Evolutionary conservation across 164 flowering plant species (phyloP).

Genomic region (Saururus chinensis): DNA sequence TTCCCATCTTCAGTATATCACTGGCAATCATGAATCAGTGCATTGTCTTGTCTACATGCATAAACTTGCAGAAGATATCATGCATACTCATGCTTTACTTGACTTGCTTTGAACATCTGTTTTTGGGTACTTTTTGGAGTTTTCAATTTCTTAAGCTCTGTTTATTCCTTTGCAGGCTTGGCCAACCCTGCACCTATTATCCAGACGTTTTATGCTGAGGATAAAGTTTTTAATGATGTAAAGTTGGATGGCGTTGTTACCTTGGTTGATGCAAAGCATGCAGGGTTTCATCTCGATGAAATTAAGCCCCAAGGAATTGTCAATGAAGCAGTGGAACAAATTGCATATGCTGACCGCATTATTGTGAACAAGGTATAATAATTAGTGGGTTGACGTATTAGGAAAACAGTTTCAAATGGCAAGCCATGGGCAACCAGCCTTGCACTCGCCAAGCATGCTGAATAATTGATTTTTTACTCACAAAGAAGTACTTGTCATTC

Average conservation of each 20-base stretch:
- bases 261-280: conserved; percentile 95
- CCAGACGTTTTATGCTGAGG: conserved; percentile 98
- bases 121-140: neutral
- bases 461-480: neutral
- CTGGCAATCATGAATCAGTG: too few relatives aligned
- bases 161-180: conserved; percentile 42
- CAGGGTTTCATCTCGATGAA: conserved; percentile 62
- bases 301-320: conserved; percentile 88
- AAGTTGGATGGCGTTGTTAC: conserved; percentile 98
- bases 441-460: too few relatives aligned
- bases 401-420: too few relatives aligned
- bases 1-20: too few relatives aligned
- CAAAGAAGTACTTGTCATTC: neutral
- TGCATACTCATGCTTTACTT: too few relatives aligned
- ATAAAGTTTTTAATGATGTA: conserved; percentile 73
- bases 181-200: conserved; percentile 98
- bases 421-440: too few relatives aligned
- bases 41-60: too few relatives aligned
- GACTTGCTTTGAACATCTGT: neutral
- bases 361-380: conserved; percentile 88
- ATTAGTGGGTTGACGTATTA: too few relatives aligned
- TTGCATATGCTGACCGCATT: conserved; percentile 89
- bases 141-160: neutral
- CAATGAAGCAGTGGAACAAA: conserved; percentile 94
- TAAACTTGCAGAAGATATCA: too few relatives aligned